Conservation (phyloP, 2,329 filamentous ascomycete genomes). For the Tolypocladium tundrense region DNA sequence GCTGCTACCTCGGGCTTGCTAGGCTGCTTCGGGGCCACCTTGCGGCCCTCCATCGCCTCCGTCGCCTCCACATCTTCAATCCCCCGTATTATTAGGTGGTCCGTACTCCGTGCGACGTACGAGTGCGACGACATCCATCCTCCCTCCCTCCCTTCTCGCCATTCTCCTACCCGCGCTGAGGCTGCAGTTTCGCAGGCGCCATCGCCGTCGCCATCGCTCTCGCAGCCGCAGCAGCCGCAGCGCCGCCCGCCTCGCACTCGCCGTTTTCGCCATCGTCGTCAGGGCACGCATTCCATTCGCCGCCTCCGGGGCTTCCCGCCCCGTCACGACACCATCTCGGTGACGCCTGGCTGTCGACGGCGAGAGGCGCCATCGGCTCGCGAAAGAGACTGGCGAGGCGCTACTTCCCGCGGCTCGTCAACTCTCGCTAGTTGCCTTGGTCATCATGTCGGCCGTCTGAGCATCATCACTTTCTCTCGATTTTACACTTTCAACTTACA, state of each 20-base stretch:
- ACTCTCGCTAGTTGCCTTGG: background rate
- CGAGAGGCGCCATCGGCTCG: background rate
- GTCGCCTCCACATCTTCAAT: background rate
- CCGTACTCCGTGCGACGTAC: background rate
- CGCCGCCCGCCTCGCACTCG: background rate
- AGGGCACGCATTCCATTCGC: background rate
- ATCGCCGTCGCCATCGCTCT: background rate
- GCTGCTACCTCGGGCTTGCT: no score
- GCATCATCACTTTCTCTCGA: no score
- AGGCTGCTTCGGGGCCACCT: no score
- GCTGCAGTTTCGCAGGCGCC: background rate
- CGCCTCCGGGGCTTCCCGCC: background rate
- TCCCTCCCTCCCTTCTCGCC: background rate
- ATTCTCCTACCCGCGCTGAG: background rate
- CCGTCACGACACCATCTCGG: background rate
- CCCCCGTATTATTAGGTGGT: no score
- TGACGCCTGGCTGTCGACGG: background rate
- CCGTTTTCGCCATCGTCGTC: background rate
- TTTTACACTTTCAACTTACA: no score
- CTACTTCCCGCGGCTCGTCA: no score
- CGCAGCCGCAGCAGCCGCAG: background rate
- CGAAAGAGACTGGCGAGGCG: background rate
- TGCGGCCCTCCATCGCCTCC: no score
- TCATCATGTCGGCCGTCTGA: no score
- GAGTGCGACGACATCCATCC: background rate